These are phyloP conservation scores for Rickenella mellea DNA, from an alignment of 768 basidiomycete species.

Conservation along the genomic window DNA sequence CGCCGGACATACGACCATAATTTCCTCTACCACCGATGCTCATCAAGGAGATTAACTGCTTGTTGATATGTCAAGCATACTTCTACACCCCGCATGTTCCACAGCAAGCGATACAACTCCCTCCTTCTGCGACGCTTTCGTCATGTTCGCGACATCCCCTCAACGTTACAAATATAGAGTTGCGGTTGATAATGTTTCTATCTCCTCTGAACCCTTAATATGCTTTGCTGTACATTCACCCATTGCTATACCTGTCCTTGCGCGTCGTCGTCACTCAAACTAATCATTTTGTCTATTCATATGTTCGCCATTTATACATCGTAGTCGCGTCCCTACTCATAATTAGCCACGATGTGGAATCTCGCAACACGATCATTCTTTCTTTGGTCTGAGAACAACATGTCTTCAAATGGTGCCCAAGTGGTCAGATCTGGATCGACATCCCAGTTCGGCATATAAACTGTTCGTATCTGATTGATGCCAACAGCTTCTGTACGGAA, in stretches of 20 bases:
- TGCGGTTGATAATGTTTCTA: too few species aligned
- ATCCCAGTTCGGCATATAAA: slow-evolving; percentile 32
- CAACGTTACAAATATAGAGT: too few species aligned
- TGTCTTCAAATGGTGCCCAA: slow-evolving; percentile 27
- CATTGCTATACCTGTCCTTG: neutral
- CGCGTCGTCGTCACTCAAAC: neutral
- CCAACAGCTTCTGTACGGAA: slow-evolving; percentile 27
- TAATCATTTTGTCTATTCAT: too few species aligned
- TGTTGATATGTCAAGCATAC: too few species aligned
- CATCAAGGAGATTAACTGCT: too few species aligned
- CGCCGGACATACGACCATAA: too few species aligned
- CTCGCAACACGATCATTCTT: slow-evolving; percentile 23
- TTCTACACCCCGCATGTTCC: too few species aligned
- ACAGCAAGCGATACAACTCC: too few species aligned
- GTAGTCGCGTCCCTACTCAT: slow-evolving; percentile 5
- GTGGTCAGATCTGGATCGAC: slow-evolving; percentile 15
- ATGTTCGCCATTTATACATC: slow-evolving; percentile 1
- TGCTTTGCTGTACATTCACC: neutral
- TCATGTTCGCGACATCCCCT: too few species aligned
- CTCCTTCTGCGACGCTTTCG: too few species aligned
- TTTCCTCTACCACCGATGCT: too few species aligned
- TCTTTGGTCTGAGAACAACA: slow-evolving; percentile 27
- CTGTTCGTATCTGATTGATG: slow-evolving; percentile 29
- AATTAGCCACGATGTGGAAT: slow-evolving; percentile 21
- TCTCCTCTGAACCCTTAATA: too few species aligned